phyloP scores from a whole-genome alignment of 805 yeast species.

The Hanseniaspora taiwanica region DNA sequence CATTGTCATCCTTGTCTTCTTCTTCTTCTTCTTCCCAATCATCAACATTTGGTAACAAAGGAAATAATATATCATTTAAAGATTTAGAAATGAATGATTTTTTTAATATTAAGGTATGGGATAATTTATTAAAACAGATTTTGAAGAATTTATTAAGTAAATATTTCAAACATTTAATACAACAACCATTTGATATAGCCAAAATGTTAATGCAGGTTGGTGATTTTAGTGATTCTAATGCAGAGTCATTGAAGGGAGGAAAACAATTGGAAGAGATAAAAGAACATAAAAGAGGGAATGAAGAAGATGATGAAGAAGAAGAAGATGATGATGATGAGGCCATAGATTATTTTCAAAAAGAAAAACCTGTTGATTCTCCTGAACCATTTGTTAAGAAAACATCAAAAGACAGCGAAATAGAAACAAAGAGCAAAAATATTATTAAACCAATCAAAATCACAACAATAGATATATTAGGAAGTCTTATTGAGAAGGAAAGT shows the following conservation, averaged over 20 bases:
- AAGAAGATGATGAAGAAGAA: conserved; percentile 2
- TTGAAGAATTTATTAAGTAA: conserved; percentile 49
- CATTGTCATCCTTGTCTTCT: too few species aligned
- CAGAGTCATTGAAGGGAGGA: too few species aligned
- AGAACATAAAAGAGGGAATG: too few species aligned
- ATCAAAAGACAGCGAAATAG: neutral
- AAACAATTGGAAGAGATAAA: too few species aligned
- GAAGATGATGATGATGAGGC: conserved; percentile 14
- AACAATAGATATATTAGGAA: conserved; percentile 51
- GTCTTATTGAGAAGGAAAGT: conserved; percentile 57
- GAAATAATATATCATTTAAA: neutral
- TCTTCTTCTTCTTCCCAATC: too few species aligned
- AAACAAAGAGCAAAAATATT: too few species aligned
- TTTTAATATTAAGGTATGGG: conserved; percentile 44
- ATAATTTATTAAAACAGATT: conserved; percentile 43
- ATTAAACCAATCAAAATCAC: conserved; percentile 48
- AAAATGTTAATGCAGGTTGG: conserved; percentile 74
- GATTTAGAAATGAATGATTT: conserved; percentile 35
- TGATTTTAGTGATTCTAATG: conserved; percentile 32
- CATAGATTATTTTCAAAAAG: conserved; percentile 11
- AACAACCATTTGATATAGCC: conserved; percentile 84
- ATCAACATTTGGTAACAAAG: too few species aligned
- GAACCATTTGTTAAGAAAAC: too few species aligned
- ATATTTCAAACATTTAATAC: conserved; percentile 52
- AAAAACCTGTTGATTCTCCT: neutral